phyloP scores from a whole-genome alignment of 2,329 filamentous ascomycete species.

The Xylariaceae sp. region DNA sequence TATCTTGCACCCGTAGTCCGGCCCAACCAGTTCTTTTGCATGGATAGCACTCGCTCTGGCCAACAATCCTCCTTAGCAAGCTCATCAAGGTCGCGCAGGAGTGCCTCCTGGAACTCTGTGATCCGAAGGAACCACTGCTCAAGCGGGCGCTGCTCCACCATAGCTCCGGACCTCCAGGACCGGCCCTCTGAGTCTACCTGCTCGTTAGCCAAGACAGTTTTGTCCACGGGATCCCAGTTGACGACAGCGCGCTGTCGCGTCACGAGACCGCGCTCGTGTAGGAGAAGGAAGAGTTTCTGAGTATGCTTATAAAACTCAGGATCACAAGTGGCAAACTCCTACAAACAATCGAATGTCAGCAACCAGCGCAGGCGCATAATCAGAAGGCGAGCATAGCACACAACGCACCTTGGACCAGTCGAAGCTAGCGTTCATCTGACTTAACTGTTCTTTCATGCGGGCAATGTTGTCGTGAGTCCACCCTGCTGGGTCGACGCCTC shows the following conservation, averaged over 20 bases:
- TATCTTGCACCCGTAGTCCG: slow-evolving; percentile 69
- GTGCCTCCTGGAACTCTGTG: slow-evolving; percentile 67
- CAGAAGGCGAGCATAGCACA: slow-evolving; percentile 4
- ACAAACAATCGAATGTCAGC: slow-evolving; percentile 8
- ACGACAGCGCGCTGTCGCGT: slow-evolving; percentile 80
- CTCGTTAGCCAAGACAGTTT: slow-evolving; percentile 86
- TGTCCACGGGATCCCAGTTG: slow-evolving; percentile 86
- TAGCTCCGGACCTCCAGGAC: slow-evolving; percentile 83
- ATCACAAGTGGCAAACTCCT: slow-evolving; percentile 82
- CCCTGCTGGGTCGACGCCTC: slow-evolving; percentile 66
- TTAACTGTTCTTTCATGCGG: slow-evolving; percentile 78
- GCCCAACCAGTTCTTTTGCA: slow-evolving; percentile 87
- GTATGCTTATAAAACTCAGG: slow-evolving; percentile 86
- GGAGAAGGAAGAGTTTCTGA: slow-evolving; percentile 74
- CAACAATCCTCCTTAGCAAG: slow-evolving; percentile 61
- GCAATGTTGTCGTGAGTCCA: slow-evolving; percentile 80
- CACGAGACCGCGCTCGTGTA: slow-evolving; percentile 68
- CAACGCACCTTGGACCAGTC: slow-evolving; percentile 71
- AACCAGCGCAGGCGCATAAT: slow-evolving; percentile 7
- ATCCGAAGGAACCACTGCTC: slow-evolving; percentile 91
- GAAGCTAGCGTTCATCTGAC: slow-evolving; percentile 74
- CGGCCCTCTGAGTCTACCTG: slow-evolving; percentile 82
- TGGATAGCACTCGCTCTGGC: slow-evolving; percentile 76
- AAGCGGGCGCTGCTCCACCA: slow-evolving; percentile 71
- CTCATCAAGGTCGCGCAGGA: slow-evolving; percentile 65